phyloP scores from a whole-genome alignment of 768 basidiomycete genomes.

The Termitomyces titanicus region DNA sequence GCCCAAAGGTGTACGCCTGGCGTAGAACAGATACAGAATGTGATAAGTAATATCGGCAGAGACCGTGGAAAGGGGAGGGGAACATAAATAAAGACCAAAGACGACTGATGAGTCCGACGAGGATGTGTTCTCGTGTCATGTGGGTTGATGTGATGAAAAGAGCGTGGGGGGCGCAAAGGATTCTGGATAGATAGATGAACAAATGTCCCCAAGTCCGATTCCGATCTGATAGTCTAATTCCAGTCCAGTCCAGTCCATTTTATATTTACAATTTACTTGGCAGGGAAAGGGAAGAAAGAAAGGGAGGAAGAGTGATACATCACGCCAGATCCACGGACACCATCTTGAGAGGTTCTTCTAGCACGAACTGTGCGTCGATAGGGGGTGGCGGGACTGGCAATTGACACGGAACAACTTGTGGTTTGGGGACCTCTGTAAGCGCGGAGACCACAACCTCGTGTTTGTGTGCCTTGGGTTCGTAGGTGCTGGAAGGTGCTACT shows the following conservation, averaged over 20 bases:
- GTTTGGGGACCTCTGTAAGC: not conserved
- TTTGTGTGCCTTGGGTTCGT: not conserved
- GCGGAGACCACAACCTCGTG: not conserved
- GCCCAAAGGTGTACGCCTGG: too few species aligned
- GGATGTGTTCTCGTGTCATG: not conserved
- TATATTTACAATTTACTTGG: too few species aligned
- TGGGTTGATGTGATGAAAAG: not conserved
- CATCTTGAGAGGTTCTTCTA: constrained; percentile 15
- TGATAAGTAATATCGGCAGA: not conserved
- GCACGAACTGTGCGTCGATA: constrained; percentile 10
- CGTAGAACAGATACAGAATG: not conserved
- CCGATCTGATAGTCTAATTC: not conserved
- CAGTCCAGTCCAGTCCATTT: not conserved
- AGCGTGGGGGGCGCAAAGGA: not conserved
- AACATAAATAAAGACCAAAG: too few species aligned
- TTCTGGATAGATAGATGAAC: not conserved
- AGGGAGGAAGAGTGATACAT: not conserved
- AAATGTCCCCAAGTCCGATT: not conserved
- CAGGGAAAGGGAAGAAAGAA: too few species aligned
- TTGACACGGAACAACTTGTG: not conserved
- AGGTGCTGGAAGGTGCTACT: not conserved
- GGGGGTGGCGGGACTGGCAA: not conserved
- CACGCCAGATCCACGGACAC: constrained; percentile 10
- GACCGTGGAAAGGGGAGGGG: not conserved
- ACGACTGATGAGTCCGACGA: too few species aligned